These are phyloP conservation scores for Trichoderma lentiforme DNA, from an alignment of 2,329 filamentous ascomycete genomes.

Conservation along the genomic window DNA sequence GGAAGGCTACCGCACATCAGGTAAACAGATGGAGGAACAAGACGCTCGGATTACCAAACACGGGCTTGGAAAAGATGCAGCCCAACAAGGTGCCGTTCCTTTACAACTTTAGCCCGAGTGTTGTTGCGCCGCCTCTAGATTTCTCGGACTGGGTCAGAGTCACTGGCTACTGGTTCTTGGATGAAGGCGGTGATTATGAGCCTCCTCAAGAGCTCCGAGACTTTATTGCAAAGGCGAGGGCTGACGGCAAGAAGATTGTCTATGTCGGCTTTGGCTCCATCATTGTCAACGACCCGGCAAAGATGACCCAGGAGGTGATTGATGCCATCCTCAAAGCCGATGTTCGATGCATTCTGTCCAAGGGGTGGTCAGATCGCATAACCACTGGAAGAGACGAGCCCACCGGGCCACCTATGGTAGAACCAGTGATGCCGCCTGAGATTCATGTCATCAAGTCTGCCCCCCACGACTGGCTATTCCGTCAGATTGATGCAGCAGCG, in stretches of 20 bases:
- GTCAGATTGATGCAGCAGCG: conserved; percentile 86
- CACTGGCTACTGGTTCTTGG: conserved; percentile 96
- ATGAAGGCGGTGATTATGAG: conserved; percentile 67
- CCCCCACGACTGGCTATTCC: conserved; percentile 95
- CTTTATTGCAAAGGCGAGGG: conserved; percentile 80
- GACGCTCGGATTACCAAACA: conserved; percentile 72
- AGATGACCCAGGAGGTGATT: conserved; percentile 88
- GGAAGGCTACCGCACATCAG: conserved; percentile 87
- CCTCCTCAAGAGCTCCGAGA: conserved; percentile 71
- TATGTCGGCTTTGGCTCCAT: conserved; percentile 98
- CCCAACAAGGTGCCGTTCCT: conserved; percentile 97
- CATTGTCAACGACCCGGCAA: conserved; percentile 82
- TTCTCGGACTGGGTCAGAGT: conserved; percentile 98
- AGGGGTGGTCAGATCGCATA: conserved; percentile 89
- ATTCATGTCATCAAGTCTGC: conserved; percentile 87
- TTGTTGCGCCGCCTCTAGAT: conserved; percentile 91
- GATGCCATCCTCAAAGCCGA: conserved; percentile 88
- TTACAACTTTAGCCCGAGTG: conserved; percentile 93
- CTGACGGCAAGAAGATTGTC: conserved; percentile 84
- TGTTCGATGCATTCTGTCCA: conserved; percentile 90
- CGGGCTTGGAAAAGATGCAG: conserved; percentile 85
- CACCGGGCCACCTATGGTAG: conserved; percentile 51
- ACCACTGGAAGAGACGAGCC: conserved; percentile 47
- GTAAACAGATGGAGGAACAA: conserved; percentile 90
- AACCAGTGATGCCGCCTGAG: conserved; percentile 68